phyloP scores from a whole-genome alignment of 2,329 filamentous ascomycete species.

The Aspergillus sp. region DNA sequence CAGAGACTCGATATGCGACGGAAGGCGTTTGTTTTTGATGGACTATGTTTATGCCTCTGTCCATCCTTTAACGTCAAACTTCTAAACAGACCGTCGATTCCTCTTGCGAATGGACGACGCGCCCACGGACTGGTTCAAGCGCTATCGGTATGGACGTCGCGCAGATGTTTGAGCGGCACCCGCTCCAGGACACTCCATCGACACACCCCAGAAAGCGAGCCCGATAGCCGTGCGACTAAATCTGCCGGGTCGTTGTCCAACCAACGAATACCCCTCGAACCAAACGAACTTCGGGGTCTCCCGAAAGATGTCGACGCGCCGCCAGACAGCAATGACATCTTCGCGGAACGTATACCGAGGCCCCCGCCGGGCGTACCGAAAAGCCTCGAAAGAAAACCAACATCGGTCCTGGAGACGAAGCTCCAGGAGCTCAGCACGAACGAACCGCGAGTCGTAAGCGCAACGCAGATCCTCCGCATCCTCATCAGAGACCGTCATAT shows the following conservation, averaged over 20 bases:
- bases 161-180: constrained; percentile 20
- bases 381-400: constrained; percentile 15
- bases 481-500: constrained; percentile 38
- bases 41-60: constrained; percentile 42
- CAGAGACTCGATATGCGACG: constrained; percentile 31
- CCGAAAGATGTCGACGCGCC: background rate
- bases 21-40: constrained; percentile 32
- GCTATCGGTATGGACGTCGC: constrained; percentile 9
- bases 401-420: constrained; percentile 25
- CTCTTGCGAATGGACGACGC: constrained; percentile 11
- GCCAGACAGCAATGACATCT: background rate
- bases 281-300: background rate
- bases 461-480: constrained; percentile 33
- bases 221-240: background rate
- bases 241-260: background rate
- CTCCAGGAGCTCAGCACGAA: constrained; percentile 25
- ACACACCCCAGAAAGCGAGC: background rate
- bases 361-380: constrained; percentile 15
- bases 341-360: background rate
- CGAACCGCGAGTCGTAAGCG: constrained; percentile 22
- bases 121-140: constrained; percentile 5
- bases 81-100: constrained; percentile 14
- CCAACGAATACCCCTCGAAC: background rate
- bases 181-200: background rate
- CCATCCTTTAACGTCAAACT: constrained; percentile 29